Percentiles rank a stretch among this genome's conserved stretches.
These are phyloP conservation scores for Bipolaris victoriae DNA, from an alignment of 2,329 filamentous ascomycete genomes.

Conservation along the genomic window DNA sequence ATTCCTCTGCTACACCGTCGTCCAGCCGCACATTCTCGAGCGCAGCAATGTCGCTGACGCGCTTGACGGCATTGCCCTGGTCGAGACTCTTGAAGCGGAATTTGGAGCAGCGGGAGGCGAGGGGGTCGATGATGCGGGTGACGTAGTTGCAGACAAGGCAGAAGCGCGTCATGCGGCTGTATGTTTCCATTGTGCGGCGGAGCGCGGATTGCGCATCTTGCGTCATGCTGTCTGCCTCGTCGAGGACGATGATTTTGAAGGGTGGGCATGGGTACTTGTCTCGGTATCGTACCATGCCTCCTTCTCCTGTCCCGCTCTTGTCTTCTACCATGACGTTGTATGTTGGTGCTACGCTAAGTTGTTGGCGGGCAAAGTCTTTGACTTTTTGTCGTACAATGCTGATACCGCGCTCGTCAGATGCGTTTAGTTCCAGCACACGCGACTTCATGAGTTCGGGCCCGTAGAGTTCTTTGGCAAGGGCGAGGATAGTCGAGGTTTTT, in stretches of 20 bases:
- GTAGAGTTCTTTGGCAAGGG: conserved; percentile 95
- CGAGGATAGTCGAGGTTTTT: conserved; percentile 97
- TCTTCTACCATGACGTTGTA: conserved; percentile 64
- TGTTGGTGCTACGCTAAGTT: conserved; percentile 80
- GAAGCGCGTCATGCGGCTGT: conserved; percentile 94
- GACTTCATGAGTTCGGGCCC: conserved; percentile 91
- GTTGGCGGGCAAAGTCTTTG: conserved; percentile 96
- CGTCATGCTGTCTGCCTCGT: conserved; percentile 98
- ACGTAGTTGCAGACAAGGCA: conserved; percentile 99
- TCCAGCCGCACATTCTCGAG: conserved; percentile 79
- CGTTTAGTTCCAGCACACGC: conserved; percentile 97
- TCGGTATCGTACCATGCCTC: conserved; percentile 54
- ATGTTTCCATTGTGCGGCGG: conserved; percentile 96
- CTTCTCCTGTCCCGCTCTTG: conserved; percentile 30
- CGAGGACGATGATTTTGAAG: conserved; percentile 98
- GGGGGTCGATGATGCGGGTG: conserved; percentile 93
- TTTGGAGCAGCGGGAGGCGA: conserved; percentile 92
- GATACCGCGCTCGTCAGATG: conserved; percentile 97
- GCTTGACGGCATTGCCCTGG: conserved; percentile 77
- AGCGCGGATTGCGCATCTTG: conserved; percentile 95
- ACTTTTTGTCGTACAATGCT: conserved; percentile 97
- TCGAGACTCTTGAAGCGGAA: conserved; percentile 98
- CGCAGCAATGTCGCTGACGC: conserved; percentile 81
- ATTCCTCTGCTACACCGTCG: conserved; percentile 77
- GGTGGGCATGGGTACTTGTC: conserved; percentile 88